Base-by-base conservation (phyloP, 177 flowering plant species). In the Vitis hybrid region DNA sequence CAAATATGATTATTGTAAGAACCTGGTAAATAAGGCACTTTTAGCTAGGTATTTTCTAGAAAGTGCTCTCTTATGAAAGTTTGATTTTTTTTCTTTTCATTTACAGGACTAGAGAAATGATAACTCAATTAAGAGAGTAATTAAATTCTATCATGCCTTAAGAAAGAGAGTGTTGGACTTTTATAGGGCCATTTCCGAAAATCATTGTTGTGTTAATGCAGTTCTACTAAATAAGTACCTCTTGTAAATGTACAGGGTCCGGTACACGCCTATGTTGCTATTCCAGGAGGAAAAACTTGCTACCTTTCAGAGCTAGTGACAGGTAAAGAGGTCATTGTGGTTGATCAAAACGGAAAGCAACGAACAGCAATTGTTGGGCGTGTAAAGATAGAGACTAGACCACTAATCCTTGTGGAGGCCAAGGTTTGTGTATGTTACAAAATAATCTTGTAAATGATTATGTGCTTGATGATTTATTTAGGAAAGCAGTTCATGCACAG, bases 271-370 rank as follows among this genome's bases (percentile, higher is more conserved):
- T 94, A 94, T 83, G 88, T 91, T 66, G 91, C 90, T 66, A 76
- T 88, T 77, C 98, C 98, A n/a, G 98, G 94, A 66, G 93, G 96
- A 30, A 89, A 83, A 71, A 92, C 97, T 49, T 73, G 89, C 80
- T 93, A 91, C 73, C 94, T 94, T 57, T 90, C 97, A 13, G 97
- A 94, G 79, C 70, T 92, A 72, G 86, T 80, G 74, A 72, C 97
- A 1, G 98, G 97, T 55, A 89, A 82, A 76, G 96, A 92, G 74
- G 91, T 92, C 63, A 71, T 87, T 68, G 86, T 94, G 53, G 96
- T 92, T 65, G 88, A 91, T 71, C 93, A 86, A 75, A 74, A 56
- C 20, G 97, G 98, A 27, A 65, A 50, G 18, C 92, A 89, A 80
- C 80, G 98, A 71, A 87, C 89, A 61, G 91, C 93, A 57, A 73